phyloP scores from a whole-genome alignment of 306 rosid genomes.

The Pachyrhizus erosus region DNA sequence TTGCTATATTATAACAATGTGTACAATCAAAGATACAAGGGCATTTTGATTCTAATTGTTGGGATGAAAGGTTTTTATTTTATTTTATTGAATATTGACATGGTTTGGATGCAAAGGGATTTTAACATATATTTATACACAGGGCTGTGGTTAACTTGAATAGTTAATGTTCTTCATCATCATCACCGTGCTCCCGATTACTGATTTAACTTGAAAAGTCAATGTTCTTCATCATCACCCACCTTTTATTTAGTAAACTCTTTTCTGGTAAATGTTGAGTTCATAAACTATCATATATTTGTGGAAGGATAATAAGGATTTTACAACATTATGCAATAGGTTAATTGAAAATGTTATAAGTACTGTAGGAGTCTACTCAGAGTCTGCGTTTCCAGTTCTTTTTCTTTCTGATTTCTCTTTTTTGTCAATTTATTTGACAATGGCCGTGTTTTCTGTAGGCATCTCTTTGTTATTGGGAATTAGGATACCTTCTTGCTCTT shows the following conservation, averaged over 20 bases:
- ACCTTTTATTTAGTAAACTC: neutral
- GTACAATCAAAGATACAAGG: neutral
- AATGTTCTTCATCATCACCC: neutral
- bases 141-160: neutral
- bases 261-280: neutral
- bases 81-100: slow-evolving; percentile 12
- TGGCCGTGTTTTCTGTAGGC: neutral
- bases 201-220: slow-evolving; percentile 4
- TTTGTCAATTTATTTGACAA: neutral
- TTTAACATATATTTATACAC: neutral
- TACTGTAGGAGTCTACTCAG: neutral
- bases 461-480: neutral
- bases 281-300: neutral
- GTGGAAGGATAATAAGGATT: neutral
- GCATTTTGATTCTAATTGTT: slow-evolving; percentile 29
- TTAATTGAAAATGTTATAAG: neutral
- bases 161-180: neutral
- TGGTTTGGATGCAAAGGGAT: slow-evolving; percentile 9
- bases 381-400: neutral
- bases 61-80: neutral
- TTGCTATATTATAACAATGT: slow-evolving; percentile 20
- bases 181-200: neutral
- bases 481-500: slow-evolving; percentile 7
- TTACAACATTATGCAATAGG: neutral
- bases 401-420: neutral